Evolutionary conservation across 768 basidiomycete species (phyloP).

Genomic region (Termitomyces sp.): DNA sequence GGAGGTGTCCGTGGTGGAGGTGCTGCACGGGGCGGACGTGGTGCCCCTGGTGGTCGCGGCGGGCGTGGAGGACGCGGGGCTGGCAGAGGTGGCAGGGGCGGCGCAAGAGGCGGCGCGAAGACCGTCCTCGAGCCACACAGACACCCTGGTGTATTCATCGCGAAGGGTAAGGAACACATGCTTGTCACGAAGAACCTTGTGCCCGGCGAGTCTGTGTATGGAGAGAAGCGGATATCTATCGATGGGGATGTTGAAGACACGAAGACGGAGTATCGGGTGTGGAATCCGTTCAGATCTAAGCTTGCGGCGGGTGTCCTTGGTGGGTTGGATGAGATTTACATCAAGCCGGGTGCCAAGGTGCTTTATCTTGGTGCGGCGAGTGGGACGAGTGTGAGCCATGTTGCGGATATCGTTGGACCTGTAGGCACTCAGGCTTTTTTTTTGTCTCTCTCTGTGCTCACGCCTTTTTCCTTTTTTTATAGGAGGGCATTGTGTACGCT

Average conservation of each 20-base stretch:
- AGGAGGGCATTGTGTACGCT: conserved; percentile 97
- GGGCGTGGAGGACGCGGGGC: conserved; percentile 43
- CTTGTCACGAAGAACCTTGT: conserved; percentile 98
- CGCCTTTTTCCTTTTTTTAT: conserved; percentile 9
- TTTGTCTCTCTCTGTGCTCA: not conserved
- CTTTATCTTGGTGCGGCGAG: conserved; percentile 97
- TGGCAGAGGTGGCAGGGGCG: conserved; percentile 62
- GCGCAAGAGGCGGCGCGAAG: conserved; percentile 78
- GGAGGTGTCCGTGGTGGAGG: conserved; percentile 25
- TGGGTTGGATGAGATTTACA: conserved; percentile 91
- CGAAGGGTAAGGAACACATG: conserved; percentile 95
- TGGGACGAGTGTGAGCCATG: conserved; percentile 97
- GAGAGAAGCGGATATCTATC: conserved; percentile 94
- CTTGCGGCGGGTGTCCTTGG: conserved; percentile 95
- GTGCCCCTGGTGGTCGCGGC: conserved; percentile 39
- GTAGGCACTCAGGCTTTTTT: conserved; percentile 38
- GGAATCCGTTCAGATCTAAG: conserved; percentile 99
- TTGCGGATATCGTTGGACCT: conserved; percentile 97
- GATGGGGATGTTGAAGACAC: conserved; percentile 72
- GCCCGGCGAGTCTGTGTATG: conserved; percentile 97
- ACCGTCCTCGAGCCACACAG: conserved; percentile 94
- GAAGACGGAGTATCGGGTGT: conserved; percentile 96
- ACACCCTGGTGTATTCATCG: conserved; percentile 94
- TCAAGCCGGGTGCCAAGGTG: conserved; percentile 92
- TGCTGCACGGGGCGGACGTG: conserved; percentile 30